These are phyloP conservation scores for Letharia lupina DNA, from an alignment of 495 filamentous ascomycete genomes.

Conservation along the genomic window DNA sequence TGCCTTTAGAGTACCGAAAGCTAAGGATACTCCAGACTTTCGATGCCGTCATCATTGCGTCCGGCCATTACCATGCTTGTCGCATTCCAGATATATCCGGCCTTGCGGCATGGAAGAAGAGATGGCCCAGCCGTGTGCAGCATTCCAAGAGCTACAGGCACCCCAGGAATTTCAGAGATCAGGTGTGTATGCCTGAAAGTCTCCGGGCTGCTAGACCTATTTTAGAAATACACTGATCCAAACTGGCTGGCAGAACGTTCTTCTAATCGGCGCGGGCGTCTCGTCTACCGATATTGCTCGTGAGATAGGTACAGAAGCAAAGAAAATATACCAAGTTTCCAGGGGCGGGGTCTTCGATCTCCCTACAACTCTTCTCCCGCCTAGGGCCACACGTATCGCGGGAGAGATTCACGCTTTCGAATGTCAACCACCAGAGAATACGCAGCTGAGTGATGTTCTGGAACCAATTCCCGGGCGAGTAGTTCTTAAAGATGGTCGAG, in stretches of 20 bases:
- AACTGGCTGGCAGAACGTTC: slow-evolving; percentile 38
- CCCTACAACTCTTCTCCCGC: slow-evolving; percentile 1
- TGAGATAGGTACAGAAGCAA: slow-evolving; percentile 44
- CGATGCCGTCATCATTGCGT: slow-evolving; percentile 49
- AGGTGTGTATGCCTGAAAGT: slow-evolving; percentile 26
- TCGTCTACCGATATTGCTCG: slow-evolving; percentile 53
- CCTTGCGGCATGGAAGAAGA: slow-evolving; percentile 43
- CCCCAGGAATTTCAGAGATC: slow-evolving; percentile 37
- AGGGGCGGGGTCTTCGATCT: slow-evolving; percentile 51
- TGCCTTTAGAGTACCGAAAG: background rate
- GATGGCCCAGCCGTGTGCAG: slow-evolving; percentile 42
- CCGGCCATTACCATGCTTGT: slow-evolving; percentile 51
- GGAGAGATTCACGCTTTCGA: slow-evolving; percentile 10
- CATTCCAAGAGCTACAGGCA: slow-evolving; percentile 56
- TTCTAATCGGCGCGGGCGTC: slow-evolving; percentile 53
- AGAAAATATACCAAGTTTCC: slow-evolving; percentile 49
- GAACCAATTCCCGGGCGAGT: background rate
- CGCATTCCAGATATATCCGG: slow-evolving; percentile 49
- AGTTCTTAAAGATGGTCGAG: background rate
- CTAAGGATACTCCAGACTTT: slow-evolving; percentile 34
- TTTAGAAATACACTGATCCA: background rate
- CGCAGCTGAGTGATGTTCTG: background rate
- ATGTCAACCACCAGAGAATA: background rate
- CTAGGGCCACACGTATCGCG: background rate
- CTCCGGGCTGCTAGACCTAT: background rate